Evolutionary conservation across 208 protist genomes (phyloP).

Genomic region (Endotrypanum monterogeii): DNA sequence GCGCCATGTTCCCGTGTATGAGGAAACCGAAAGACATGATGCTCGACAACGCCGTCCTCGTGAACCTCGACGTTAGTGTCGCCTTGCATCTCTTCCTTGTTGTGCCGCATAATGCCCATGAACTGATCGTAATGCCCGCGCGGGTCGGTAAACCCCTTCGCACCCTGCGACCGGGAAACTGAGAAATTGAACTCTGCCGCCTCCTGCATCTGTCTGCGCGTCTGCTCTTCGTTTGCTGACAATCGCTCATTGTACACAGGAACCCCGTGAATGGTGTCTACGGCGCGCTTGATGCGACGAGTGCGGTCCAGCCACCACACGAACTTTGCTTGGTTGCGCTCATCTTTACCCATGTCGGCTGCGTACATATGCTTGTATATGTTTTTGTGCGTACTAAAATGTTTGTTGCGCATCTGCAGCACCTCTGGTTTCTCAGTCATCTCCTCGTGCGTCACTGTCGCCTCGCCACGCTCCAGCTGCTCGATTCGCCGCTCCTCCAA

Average conservation of each 20-base stretch:
- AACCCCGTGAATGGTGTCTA: slow-evolving; percentile 84
- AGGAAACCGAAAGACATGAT: slow-evolving; percentile 68
- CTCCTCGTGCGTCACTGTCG: slow-evolving; percentile 49
- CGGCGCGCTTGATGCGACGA: slow-evolving; percentile 71
- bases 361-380: slow-evolving; percentile 71
- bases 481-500: slow-evolving; percentile 74
- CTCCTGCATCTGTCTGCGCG: slow-evolving; percentile 82
- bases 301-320: slow-evolving; percentile 86
- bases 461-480: slow-evolving; percentile 73
- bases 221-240: slow-evolving; percentile 83
- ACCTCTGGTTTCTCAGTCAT: slow-evolving; percentile 54
- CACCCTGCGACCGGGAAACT: slow-evolving; percentile 64
- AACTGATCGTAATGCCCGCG: slow-evolving; percentile 82
- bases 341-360: slow-evolving; percentile 71
- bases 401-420: slow-evolving; percentile 46
- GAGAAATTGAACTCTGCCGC: slow-evolving; percentile 83
- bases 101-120: slow-evolving; percentile 60
- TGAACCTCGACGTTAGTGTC: slow-evolving; percentile 61
- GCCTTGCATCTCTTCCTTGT: slow-evolving; percentile 45
- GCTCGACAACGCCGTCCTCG: slow-evolving; percentile 50
- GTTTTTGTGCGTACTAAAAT: slow-evolving; percentile 37
- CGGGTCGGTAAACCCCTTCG: slow-evolving; percentile 85
- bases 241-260: slow-evolving; percentile 87
- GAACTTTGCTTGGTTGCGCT: slow-evolving; percentile 63
- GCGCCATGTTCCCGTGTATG: slow-evolving; percentile 62